phyloP scores from a whole-genome alignment of 106 monocot species.

The Iris macrosiphon region DNA sequence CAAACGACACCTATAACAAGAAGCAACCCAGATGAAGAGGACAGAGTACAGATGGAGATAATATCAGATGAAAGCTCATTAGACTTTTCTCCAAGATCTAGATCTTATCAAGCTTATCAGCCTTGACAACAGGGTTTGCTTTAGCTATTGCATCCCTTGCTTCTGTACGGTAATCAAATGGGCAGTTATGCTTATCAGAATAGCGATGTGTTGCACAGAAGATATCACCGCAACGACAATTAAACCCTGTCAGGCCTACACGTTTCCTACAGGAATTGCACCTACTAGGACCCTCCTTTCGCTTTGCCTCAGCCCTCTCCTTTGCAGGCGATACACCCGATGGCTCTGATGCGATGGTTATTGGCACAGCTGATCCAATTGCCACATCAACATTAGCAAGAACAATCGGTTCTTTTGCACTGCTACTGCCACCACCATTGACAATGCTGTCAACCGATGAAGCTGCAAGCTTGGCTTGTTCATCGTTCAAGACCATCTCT shows the following conservation, averaged over 20 bases:
- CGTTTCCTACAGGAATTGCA: conserved; percentile 30
- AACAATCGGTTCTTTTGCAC: conserved; percentile 1
- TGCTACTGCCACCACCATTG: conserved; percentile 21
- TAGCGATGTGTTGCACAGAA: conserved; percentile 47
- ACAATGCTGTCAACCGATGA: conserved; percentile 33
- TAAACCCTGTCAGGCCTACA: conserved; percentile 40
- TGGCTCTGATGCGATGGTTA: background rate
- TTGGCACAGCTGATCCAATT: conserved; percentile 3
- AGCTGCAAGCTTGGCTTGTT: conserved; percentile 30
- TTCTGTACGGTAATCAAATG: conserved; percentile 30
- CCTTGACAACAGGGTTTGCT: conserved; percentile 46
- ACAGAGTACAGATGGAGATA: background rate
- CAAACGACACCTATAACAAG: background rate
- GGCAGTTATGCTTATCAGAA: conserved; percentile 36
- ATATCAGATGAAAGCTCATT: background rate
- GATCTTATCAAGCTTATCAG: conserved; percentile 53
- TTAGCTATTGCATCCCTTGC: conserved; percentile 36
- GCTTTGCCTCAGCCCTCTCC: conserved; percentile 6
- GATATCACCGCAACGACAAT: conserved; percentile 38
- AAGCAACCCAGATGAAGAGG: background rate
- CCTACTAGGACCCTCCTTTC: conserved; percentile 26
- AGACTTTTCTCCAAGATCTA: background rate
- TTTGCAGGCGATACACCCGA: conserved; percentile 1
- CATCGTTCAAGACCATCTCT: conserved; percentile 32
- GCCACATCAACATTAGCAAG: conserved; percentile 4